phyloP scores from a whole-genome alignment of 2,329 filamentous ascomycete species.

The Coniochaeta sp. region DNA sequence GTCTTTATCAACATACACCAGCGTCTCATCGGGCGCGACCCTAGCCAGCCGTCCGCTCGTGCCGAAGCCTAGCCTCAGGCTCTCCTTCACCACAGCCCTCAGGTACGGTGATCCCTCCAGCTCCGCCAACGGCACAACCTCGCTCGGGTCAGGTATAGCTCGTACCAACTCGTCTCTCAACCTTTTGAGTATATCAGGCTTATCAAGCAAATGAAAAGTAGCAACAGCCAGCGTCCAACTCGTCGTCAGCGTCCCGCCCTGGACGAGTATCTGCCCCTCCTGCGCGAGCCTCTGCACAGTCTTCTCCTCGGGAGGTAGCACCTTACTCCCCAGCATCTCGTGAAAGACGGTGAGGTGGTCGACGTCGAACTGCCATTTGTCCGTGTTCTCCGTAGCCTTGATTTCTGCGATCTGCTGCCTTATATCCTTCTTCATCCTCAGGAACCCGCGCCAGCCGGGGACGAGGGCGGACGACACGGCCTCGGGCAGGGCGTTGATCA shows the following conservation, averaged over 20 bases:
- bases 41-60: conserved; percentile 3
- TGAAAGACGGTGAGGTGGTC: conserved; percentile 22
- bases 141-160: conserved; percentile 6
- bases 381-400: conserved; percentile 24
- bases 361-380: conserved; percentile 24
- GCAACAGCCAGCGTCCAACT: conserved; percentile 12
- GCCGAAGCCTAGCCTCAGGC: conserved; percentile 5
- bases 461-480: conserved; percentile 21
- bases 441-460: conserved; percentile 27
- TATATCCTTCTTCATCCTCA: conserved; percentile 32
- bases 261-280: conserved; percentile 22
- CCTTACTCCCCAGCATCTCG: conserved; percentile 16
- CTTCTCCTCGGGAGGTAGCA: conserved; percentile 22
- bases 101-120: conserved; percentile 11
- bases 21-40: conserved; percentile 5
- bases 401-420: conserved; percentile 26
- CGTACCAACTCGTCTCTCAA: conserved; percentile 5
- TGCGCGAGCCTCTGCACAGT: conserved; percentile 18
- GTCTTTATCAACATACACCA: conserved; percentile 3
- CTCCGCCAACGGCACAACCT: background rate
- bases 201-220: conserved; percentile 12
- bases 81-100: conserved; percentile 13
- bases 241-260: conserved; percentile 17
- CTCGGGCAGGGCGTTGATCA: conserved; percentile 28
- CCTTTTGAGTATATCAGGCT: conserved; percentile 3